Conservation (phyloP, 306 rosid species). For the Biancaea sappan region DNA sequence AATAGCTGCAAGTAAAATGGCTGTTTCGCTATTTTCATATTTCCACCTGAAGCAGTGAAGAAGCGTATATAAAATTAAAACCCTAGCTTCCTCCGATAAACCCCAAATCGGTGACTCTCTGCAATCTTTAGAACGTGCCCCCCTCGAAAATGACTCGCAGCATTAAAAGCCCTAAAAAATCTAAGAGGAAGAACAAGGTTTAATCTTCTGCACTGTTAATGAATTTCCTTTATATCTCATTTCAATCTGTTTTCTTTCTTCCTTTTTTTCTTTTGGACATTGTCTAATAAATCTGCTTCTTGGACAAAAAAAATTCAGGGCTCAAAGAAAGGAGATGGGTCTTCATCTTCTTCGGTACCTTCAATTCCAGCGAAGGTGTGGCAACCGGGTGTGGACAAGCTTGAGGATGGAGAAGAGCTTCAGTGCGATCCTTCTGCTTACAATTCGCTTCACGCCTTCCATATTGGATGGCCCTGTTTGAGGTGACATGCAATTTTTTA, state of each 20-base stretch:
- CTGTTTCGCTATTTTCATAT: neutral
- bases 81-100: neutral
- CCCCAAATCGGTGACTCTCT: neutral
- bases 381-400: slow-evolving; percentile 95
- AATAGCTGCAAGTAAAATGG: neutral
- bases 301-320: slow-evolving; percentile 37
- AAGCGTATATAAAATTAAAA: neutral
- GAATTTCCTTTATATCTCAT: neutral
- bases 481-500: slow-evolving; percentile 46
- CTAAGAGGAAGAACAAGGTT: slow-evolving; percentile 81
- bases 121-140: neutral
- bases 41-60: too few relatives aligned
- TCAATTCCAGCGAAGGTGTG: slow-evolving; percentile 74
- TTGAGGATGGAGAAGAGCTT: slow-evolving; percentile 98
- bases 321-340: slow-evolving; percentile 58
- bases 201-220: neutral
- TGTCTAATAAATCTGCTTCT: neutral
- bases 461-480: slow-evolving; percentile 89
- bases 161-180: slow-evolving; percentile 70
- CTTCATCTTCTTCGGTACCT: slow-evolving; percentile 65
- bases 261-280: neutral
- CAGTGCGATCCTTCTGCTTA: slow-evolving; percentile 94
- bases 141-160: slow-evolving; percentile 61
- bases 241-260: neutral
- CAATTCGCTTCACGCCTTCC: slow-evolving; percentile 89